These are phyloP conservation scores for Claviceps fusiformis DNA, from an alignment of 2,329 filamentous ascomycete species.

Conservation along the genomic window DNA sequence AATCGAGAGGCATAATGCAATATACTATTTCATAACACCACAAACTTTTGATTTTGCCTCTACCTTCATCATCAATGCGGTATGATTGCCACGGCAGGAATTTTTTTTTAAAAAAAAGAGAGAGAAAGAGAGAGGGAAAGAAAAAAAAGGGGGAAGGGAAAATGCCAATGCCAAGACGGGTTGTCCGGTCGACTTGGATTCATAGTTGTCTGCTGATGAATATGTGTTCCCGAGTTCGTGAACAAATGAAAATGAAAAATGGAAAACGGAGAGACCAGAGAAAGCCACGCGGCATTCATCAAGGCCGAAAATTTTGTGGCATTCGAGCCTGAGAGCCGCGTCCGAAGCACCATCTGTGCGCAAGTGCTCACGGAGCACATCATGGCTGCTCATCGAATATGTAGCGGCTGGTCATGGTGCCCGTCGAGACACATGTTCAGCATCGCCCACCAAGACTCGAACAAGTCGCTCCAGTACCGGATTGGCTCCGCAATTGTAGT, in stretches of 20 bases:
- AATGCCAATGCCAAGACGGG: background rate
- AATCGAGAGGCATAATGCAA: conserved; percentile 13
- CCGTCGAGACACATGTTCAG: background rate
- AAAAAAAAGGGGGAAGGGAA: background rate
- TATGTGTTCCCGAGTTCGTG: background rate
- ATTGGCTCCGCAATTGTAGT: background rate
- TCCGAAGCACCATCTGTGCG: background rate
- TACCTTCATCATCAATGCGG: conserved; percentile 6
- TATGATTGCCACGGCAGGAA: background rate
- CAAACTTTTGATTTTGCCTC: conserved; percentile 12
- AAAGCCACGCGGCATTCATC: background rate
- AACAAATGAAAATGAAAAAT: background rate
- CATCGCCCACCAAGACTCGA: background rate
- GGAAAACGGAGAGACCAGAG: background rate
- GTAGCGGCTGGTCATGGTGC: background rate
- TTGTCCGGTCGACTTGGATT: background rate
- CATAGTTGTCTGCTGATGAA: background rate
- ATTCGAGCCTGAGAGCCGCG: background rate
- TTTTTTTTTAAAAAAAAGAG: background rate
- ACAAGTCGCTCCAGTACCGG: background rate
- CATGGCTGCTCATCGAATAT: background rate
- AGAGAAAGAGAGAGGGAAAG: too few relatives aligned
- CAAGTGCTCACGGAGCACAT: background rate
- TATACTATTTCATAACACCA: conserved; percentile 12
- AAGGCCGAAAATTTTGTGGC: background rate